Evolutionary conservation across 345 rosid genomes (phyloP).

Genomic region (Heritiera fomes): DNA sequence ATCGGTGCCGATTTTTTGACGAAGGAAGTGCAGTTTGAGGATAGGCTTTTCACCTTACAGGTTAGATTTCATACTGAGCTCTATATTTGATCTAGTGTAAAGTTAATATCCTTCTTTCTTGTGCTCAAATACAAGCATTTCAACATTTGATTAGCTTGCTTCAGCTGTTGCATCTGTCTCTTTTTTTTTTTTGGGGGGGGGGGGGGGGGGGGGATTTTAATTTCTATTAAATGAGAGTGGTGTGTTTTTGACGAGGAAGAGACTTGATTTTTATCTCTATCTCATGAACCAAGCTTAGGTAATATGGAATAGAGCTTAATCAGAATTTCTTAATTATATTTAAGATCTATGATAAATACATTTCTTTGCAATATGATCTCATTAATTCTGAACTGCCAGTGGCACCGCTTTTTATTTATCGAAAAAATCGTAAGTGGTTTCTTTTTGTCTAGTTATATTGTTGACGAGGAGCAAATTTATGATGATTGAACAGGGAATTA

Average conservation of each 20-base stretch:
- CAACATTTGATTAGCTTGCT: neutral
- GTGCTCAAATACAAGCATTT: neutral
- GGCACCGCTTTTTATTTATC: neutral
- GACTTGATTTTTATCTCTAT: neutral
- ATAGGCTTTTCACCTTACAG: slow-evolving; percentile 94
- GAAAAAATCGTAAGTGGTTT: neutral
- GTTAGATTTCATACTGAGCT: slow-evolving; percentile 32
- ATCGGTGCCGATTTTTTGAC: slow-evolving; percentile 97
- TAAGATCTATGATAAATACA: neutral
- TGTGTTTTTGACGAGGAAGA: neutral
- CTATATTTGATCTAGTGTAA: neutral
- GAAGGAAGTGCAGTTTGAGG: slow-evolving; percentile 91
- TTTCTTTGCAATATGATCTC: slow-evolving; percentile 2
- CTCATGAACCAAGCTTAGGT: neutral
- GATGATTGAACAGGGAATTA: neutral
- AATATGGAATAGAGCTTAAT: neutral
- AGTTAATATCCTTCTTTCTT: neutral
- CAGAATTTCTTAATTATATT: neutral
- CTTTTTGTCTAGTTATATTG: neutral
- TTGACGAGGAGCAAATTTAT: neutral
- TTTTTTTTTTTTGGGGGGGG: slow-evolving; percentile 1
- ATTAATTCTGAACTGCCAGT: neutral
- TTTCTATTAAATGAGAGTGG: neutral
- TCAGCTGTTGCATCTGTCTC: neutral
- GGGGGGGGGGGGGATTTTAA: neutral